Evolutionary conservation across 2,329 filamentous ascomycete genomes (phyloP).

Genomic region (Apiospora malaysiana): DNA sequence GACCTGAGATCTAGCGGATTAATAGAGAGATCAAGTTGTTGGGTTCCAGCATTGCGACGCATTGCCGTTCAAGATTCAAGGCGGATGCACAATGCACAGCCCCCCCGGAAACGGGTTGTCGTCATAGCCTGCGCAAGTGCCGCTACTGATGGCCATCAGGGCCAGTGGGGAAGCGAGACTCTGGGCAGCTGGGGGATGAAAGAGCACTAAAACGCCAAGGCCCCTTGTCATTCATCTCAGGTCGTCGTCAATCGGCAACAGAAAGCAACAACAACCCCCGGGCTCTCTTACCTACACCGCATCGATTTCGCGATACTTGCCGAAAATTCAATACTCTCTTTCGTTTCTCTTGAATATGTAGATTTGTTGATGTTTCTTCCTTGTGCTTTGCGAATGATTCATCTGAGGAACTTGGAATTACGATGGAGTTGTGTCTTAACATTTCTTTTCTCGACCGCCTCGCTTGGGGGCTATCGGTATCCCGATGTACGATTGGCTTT

Average conservation of each 20-base stretch:
- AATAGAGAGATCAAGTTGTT: not conserved
- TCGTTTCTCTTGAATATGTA: not conserved
- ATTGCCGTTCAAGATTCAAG: slow-evolving; percentile 13
- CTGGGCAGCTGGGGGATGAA: not conserved
- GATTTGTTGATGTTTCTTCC: not conserved
- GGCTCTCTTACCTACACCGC: not conserved
- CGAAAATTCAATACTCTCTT: too few relatives aligned
- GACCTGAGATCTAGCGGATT: not conserved
- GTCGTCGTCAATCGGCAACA: not conserved
- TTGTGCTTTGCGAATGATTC: not conserved
- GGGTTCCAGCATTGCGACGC: not conserved
- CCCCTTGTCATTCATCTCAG: not conserved
- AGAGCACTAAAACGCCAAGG: not conserved
- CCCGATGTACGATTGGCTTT: not conserved
- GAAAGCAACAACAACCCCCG: not conserved
- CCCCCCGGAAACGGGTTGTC: slow-evolving; percentile 11
- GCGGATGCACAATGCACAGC: slow-evolving; percentile 8
- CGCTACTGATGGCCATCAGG: not conserved
- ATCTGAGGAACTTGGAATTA: too few relatives aligned
- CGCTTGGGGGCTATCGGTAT: not conserved
- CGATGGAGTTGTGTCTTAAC: not conserved
- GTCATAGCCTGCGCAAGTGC: slow-evolving; percentile 3
- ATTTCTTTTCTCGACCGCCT: not conserved
- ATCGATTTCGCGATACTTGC: not conserved
- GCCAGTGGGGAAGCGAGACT: not conserved